phyloP scores from a whole-genome alignment of 176 grass and related monocot genomes.

The Eleusine indica region DNA sequence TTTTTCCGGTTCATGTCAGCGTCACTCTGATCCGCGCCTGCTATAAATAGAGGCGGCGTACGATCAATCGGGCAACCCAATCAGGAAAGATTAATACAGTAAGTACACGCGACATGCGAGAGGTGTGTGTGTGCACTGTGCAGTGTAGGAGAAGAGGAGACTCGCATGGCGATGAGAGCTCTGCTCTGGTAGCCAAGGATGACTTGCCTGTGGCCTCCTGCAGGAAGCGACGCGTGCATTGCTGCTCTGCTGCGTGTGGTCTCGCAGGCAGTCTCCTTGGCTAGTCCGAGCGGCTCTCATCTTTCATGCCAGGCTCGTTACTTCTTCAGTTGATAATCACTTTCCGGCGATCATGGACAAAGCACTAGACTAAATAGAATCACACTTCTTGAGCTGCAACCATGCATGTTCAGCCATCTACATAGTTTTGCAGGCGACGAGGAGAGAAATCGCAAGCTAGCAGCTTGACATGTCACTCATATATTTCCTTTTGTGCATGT shows the following conservation, averaged over 20 bases:
- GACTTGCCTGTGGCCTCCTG: conserved; percentile 50
- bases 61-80: neutral
- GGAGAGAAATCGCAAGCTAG: neutral
- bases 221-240: neutral
- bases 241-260: neutral
- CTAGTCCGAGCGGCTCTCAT: conserved; percentile 50
- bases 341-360: neutral
- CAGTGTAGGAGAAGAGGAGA: neutral
- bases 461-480: neutral
- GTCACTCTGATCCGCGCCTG: neutral
- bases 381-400: neutral
- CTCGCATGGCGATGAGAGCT: conserved; percentile 38
- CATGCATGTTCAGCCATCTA: neutral
- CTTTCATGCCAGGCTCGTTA: conserved; percentile 49
- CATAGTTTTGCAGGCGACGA: neutral
- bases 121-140: too few relatives aligned
- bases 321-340: neutral
- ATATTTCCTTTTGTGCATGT: neutral
- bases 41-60: conserved; percentile 25
- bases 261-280: conserved; percentile 60
- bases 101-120: neutral
- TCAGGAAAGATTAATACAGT: neutral
- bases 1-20: neutral
- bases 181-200: conserved; percentile 58
- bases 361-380: neutral